These are phyloP conservation scores for Aureobasidium subglaciale DNA, from an alignment of 2,329 filamentous ascomycete genomes.

Conservation along the genomic window DNA sequence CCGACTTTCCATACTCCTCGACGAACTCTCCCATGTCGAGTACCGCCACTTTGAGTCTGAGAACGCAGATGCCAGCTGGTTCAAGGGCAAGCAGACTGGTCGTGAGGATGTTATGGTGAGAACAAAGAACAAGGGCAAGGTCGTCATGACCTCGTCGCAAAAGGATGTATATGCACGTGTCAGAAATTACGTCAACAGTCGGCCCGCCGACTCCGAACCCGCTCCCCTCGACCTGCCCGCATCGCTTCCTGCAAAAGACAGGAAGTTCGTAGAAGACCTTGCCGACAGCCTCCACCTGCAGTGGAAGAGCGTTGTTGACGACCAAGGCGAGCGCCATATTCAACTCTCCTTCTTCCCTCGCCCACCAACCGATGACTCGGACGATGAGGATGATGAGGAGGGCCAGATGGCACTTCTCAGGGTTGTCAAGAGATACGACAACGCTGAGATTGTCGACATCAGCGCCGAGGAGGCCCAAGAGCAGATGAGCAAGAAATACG, in stretches of 20 bases:
- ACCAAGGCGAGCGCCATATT: slow-evolving; percentile 59
- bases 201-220: slow-evolving; percentile 44
- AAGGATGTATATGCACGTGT: slow-evolving; percentile 75
- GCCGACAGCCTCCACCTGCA: slow-evolving; percentile 61
- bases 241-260: slow-evolving; percentile 71
- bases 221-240: slow-evolving; percentile 64
- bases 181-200: slow-evolving; percentile 72
- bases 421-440: slow-evolving; percentile 85
- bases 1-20: slow-evolving; percentile 67
- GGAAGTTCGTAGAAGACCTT: slow-evolving; percentile 86
- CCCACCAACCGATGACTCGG: slow-evolving; percentile 43
- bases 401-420: slow-evolving; percentile 74
- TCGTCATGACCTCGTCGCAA: slow-evolving; percentile 72
- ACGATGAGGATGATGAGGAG: slow-evolving; percentile 74
- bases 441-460: slow-evolving; percentile 75
- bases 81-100: slow-evolving; percentile 74
- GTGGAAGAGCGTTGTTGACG: slow-evolving; percentile 58
- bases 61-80: slow-evolving; percentile 82
- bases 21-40: slow-evolving; percentile 82
- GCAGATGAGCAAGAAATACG: slow-evolving; percentile 76
- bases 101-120: slow-evolving; percentile 61
- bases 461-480: slow-evolving; percentile 71
- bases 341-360: slow-evolving; percentile 54
- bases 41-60: slow-evolving; percentile 89
- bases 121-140: slow-evolving; percentile 52